phyloP scores from a whole-genome alignment of 2,329 filamentous ascomycete genomes.

The Penicillium janthinellum region DNA sequence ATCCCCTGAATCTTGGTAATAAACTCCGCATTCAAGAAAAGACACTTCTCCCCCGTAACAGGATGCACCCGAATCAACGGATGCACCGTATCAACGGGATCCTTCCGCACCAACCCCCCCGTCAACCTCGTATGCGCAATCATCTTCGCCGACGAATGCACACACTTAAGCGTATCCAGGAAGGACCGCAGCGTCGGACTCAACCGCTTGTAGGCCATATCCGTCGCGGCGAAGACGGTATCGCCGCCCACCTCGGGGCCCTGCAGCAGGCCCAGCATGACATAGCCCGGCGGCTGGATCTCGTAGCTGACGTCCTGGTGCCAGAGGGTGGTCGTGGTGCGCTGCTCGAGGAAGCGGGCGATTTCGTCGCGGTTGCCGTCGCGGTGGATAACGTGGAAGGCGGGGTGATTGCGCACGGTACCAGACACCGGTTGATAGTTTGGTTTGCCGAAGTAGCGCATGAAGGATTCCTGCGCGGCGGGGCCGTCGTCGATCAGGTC shows the following conservation, averaged over 20 bases:
- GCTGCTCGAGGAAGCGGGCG: constrained; percentile 45
- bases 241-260: constrained; percentile 55
- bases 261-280: constrained; percentile 52
- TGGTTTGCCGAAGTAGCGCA: constrained; percentile 49
- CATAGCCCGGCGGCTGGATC: constrained; percentile 51
- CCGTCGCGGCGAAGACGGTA: constrained; percentile 50
- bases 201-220: constrained; percentile 52
- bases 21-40: constrained; percentile 54
- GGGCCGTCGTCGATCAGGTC: constrained; percentile 52
- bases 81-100: constrained; percentile 49
- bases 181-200: constrained; percentile 52
- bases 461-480: constrained; percentile 47
- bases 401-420: constrained; percentile 44
- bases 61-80: constrained; percentile 52
- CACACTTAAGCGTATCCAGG: constrained; percentile 38
- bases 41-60: constrained; percentile 51
- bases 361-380: constrained; percentile 50
- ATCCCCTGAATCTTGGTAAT: constrained; percentile 51
- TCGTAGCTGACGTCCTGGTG: constrained; percentile 55
- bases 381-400: constrained; percentile 51
- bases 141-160: constrained; percentile 49
- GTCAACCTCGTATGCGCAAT: constrained; percentile 45
- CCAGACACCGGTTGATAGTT: constrained; percentile 51
- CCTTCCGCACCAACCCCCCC: constrained; percentile 49
- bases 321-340: constrained; percentile 52